These are phyloP conservation scores for Macrolepiota fuliginosa DNA, from an alignment of 768 basidiomycete genomes.

Conservation along the genomic window DNA sequence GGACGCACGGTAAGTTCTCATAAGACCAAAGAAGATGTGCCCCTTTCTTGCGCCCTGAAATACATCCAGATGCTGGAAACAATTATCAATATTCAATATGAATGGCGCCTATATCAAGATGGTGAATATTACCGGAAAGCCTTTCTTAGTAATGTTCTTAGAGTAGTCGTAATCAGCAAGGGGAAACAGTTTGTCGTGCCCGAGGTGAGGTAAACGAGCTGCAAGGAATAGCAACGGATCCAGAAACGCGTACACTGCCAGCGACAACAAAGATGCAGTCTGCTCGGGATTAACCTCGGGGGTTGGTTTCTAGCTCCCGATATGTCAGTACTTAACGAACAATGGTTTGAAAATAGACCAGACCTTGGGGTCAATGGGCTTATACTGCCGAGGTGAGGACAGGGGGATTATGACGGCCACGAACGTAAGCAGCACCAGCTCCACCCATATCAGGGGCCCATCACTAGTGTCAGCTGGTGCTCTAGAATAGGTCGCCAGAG, in stretches of 20 bases:
- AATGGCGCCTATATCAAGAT: no score
- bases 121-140: constrained; percentile 21
- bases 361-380: constrained; percentile 46
- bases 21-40: constrained; percentile 46
- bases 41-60: constrained; percentile 34
- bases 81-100: not conserved
- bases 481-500: constrained; percentile 44
- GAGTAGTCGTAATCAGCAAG: constrained; percentile 61
- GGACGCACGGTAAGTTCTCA: constrained; percentile 31
- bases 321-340: not conserved
- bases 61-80: constrained; percentile 33
- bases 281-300: constrained; percentile 45
- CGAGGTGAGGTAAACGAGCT: constrained; percentile 43
- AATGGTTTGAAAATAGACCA: not conserved
- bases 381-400: constrained; percentile 47
- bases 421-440: constrained; percentile 27
- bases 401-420: constrained; percentile 49
- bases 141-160: constrained; percentile 22
- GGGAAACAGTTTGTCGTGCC: constrained; percentile 54
- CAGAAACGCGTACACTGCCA: constrained; percentile 51
- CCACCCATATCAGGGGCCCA: constrained; percentile 25
- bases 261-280: constrained; percentile 43
- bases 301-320: constrained; percentile 27
- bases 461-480: constrained; percentile 39
- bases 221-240: constrained; percentile 49